phyloP scores from a whole-genome alignment of 805 yeast species.

The Candida maris region DNA sequence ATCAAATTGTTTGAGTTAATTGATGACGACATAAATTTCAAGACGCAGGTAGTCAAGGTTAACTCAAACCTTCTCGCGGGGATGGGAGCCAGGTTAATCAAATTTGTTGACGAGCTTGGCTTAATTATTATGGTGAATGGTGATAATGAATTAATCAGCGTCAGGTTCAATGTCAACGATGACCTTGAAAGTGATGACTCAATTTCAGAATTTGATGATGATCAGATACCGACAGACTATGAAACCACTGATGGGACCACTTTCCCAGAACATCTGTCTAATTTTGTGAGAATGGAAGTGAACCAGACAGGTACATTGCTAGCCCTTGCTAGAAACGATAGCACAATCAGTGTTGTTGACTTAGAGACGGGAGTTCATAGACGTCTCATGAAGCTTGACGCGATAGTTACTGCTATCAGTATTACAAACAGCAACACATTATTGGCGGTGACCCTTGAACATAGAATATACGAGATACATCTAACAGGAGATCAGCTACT shows the following conservation, averaged over 20 bases:
- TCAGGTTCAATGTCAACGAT: constrained; percentile 37
- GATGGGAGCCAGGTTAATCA: constrained; percentile 53
- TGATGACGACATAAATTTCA: constrained; percentile 31
- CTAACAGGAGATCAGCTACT: constrained; percentile 34
- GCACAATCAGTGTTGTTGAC: constrained; percentile 54
- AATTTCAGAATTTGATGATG: constrained; percentile 38
- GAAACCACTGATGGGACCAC: constrained; percentile 26
- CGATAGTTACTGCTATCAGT: constrained; percentile 57
- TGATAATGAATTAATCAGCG: constrained; percentile 49
- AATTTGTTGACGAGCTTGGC: constrained; percentile 42
- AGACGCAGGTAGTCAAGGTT: constrained; percentile 48
- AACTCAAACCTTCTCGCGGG: constrained; percentile 38
- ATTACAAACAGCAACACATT: constrained; percentile 50
- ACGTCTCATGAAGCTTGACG: constrained; percentile 56
- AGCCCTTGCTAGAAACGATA: constrained; percentile 61
- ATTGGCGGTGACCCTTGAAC: constrained; percentile 67
- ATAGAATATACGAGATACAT: constrained; percentile 68
- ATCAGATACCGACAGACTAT: constrained; percentile 28
- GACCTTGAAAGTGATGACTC: constrained; percentile 34
- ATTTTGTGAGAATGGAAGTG: constrained; percentile 51
- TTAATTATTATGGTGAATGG: constrained; percentile 49
- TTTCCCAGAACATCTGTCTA: constrained; percentile 35
- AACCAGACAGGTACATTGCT: constrained; percentile 42
- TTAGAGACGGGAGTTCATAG: constrained; percentile 28
- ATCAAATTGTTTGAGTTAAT: constrained; percentile 65